Base-by-base conservation (phyloP, 2,329 filamentous ascomycete genomes). In the Neofusicoccum sp. region DNA sequence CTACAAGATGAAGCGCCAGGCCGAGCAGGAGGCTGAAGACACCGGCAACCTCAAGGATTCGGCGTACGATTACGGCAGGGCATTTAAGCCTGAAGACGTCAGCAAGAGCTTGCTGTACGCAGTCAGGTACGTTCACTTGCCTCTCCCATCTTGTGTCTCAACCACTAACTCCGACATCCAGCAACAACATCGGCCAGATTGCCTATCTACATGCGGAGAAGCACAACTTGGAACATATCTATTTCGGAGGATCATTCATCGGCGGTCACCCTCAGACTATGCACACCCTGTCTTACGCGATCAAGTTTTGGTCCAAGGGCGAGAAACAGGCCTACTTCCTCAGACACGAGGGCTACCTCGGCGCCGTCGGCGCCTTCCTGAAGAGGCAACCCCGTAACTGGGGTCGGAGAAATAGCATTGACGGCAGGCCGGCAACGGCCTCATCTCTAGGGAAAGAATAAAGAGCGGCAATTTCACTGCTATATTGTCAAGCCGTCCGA, bases 181-280 rank as follows among this genome's bases (percentile, higher is more conserved):
- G 89, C 73, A 98, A 98, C 80, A 98, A 98, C 76, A 97, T 98
- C 65, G 95, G 95, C 14, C 95, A 99, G 78, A 96, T 99, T 68
- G 92, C 95, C 44, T 97, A 95, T 74, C 82, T 99, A n/a, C 95
- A 98, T 73, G 95, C 91, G 5, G 93, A 97, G 73, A 95, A 96
- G 71, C 93, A 99, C 77, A 85, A 89, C 47, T 81, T 98, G 28
- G 89, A 90, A 64, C 87, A 93, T 70, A 98, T 99, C 63, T 99
- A 99, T 79, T 99, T 99, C 75, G 95, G 95, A 24, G 95, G 95
- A 26, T 95, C 90, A 6, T 99, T 98, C 73, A 98, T 99, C 71
- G 88, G 95, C 43, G 95, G 95, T 41, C 95, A 99, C 75, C 87
- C 90, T 14, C 95, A 98, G 78, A 99, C 95, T 11, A 99, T 99